Evolutionary conservation across 495 filamentous ascomycete species (phyloP).

Genomic region (Lophiostoma macrostomum): DNA sequence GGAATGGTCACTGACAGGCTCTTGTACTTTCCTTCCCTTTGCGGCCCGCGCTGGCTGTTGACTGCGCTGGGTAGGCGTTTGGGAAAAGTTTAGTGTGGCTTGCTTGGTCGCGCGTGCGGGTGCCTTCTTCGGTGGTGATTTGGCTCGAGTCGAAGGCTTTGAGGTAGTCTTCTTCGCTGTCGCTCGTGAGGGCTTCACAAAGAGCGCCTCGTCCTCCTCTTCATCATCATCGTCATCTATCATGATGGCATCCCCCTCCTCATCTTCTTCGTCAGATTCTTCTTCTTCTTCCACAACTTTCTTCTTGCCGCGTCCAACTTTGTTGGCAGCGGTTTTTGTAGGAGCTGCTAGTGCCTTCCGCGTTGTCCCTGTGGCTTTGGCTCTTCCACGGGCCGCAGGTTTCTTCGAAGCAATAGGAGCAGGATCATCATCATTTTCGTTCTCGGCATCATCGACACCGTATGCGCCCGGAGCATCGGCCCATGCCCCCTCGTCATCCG

Average conservation of each 20-base stretch:
- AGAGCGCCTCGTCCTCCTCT: slow-evolving; percentile 50
- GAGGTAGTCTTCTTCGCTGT: slow-evolving; percentile 48
- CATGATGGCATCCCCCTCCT: slow-evolving; percentile 45
- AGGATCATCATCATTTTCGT: slow-evolving; percentile 49
- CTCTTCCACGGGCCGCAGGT: slow-evolving; percentile 48
- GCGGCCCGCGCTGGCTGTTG: slow-evolving; percentile 45
- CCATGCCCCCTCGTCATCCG: slow-evolving; percentile 82
- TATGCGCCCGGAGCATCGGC: slow-evolving; percentile 71
- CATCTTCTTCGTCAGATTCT: slow-evolving; percentile 44
- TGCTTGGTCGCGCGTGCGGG: slow-evolving; percentile 52
- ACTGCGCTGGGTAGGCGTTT: slow-evolving; percentile 44
- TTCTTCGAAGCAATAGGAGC: slow-evolving; percentile 34
- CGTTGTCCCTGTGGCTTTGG: slow-evolving; percentile 44
- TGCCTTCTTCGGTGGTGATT: slow-evolving; percentile 41
- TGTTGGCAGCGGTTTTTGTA: slow-evolving; percentile 40
- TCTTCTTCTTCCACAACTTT: slow-evolving; percentile 48
- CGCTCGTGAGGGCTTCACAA: slow-evolving; percentile 52
- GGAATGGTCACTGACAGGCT: slow-evolving; percentile 40
- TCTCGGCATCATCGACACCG: slow-evolving; percentile 55
- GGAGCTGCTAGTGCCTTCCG: slow-evolving; percentile 43
- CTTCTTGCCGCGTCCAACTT: slow-evolving; percentile 43
- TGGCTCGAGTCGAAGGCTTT: slow-evolving; percentile 37
- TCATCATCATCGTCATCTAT: slow-evolving; percentile 62
- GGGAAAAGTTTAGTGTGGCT: slow-evolving; percentile 70
- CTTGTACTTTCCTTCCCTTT: slow-evolving; percentile 40